These are phyloP conservation scores for Gilbertella persicaria DNA, from an alignment of 371 early-diverging fungal genomes.

Conservation along the genomic window DNA sequence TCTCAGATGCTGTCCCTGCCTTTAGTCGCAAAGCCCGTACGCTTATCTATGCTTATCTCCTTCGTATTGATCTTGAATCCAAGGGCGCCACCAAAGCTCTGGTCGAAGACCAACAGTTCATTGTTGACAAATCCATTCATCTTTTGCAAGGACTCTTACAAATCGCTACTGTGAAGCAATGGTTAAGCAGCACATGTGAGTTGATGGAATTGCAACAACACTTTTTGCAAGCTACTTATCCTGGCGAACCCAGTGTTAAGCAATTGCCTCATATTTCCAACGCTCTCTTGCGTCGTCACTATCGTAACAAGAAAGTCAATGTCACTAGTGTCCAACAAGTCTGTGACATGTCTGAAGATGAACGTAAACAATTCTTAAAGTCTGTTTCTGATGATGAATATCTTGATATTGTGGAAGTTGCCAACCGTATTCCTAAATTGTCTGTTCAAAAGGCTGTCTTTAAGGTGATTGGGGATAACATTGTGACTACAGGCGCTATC, in stretches of 20 bases:
- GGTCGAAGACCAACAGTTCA: slow-evolving; percentile 66
- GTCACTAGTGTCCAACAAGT: slow-evolving; percentile 63
- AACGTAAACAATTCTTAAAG: slow-evolving; percentile 63
- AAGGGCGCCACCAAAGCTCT: slow-evolving; percentile 20
- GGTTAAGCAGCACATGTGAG: slow-evolving; percentile 62
- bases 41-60: slow-evolving; percentile 84
- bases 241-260: slow-evolving; percentile 73
- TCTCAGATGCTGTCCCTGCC: slow-evolving; percentile 29
- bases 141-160: slow-evolving; percentile 85
- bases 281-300: slow-evolving; percentile 39
- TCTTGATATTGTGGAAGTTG: slow-evolving; percentile 71
- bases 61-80: slow-evolving; percentile 62
- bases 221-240: slow-evolving; percentile 81
- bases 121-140: slow-evolving; percentile 71
- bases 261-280: slow-evolving; percentile 81
- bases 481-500: slow-evolving; percentile 78
- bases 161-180: slow-evolving; percentile 83
- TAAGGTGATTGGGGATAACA: slow-evolving; percentile 77
- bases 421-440: slow-evolving; percentile 75
- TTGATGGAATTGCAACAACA: slow-evolving; percentile 79
- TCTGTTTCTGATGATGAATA: slow-evolving; percentile 57
- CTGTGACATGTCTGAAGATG: slow-evolving; percentile 63
- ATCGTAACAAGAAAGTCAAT: slow-evolving; percentile 32
- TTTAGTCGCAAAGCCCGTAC: slow-evolving; percentile 75
- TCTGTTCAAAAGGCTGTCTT: slow-evolving; percentile 77